Percentiles rank a stretch among this genome's conserved stretches.
Conservation (phyloP, 352 stramenopile species). For the Phytophthora sp. region DNA sequence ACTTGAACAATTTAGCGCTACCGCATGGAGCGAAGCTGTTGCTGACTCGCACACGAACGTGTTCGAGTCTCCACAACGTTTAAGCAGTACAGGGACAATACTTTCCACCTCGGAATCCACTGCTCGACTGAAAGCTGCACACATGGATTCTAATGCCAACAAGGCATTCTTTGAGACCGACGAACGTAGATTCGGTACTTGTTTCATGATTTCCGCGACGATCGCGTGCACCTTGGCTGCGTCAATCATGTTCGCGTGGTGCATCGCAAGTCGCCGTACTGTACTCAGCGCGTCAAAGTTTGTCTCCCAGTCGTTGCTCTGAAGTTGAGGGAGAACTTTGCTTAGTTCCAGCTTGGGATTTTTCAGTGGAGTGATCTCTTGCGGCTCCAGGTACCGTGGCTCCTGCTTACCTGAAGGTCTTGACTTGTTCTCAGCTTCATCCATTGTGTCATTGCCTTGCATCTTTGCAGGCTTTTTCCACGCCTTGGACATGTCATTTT, state of each 20-base stretch:
- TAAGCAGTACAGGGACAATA: conserved; percentile 67
- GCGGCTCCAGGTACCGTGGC: conserved; percentile 60
- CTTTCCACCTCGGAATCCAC: conserved; percentile 72
- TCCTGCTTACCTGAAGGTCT: conserved; percentile 54
- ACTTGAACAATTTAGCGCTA: conserved; percentile 66
- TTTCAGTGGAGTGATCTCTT: conserved; percentile 63
- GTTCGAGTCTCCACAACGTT: conserved; percentile 73
- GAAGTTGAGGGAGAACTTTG: conserved; percentile 48
- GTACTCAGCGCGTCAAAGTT: conserved; percentile 74
- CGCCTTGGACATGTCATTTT: not conserved
- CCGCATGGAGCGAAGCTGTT: conserved; percentile 45
- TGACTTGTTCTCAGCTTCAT: conserved; percentile 19
- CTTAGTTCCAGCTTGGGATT: conserved; percentile 63
- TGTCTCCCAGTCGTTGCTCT: conserved; percentile 58
- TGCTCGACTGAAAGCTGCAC: conserved; percentile 41
- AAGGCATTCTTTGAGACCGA: conserved; percentile 82
- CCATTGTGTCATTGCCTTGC: not conserved
- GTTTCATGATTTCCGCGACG: conserved; percentile 56
- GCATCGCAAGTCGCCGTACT: conserved; percentile 55
- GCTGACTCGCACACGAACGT: conserved; percentile 77
- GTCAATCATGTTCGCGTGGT: conserved; percentile 56
- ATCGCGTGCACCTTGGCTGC: conserved; percentile 50
- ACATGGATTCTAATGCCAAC: conserved; percentile 70
- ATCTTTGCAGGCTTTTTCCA: conserved; percentile 25
- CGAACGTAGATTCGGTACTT: conserved; percentile 74